These are phyloP conservation scores for Diaporthe helianthi DNA, from an alignment of 2,329 filamentous ascomycete genomes.

Conservation along the genomic window DNA sequence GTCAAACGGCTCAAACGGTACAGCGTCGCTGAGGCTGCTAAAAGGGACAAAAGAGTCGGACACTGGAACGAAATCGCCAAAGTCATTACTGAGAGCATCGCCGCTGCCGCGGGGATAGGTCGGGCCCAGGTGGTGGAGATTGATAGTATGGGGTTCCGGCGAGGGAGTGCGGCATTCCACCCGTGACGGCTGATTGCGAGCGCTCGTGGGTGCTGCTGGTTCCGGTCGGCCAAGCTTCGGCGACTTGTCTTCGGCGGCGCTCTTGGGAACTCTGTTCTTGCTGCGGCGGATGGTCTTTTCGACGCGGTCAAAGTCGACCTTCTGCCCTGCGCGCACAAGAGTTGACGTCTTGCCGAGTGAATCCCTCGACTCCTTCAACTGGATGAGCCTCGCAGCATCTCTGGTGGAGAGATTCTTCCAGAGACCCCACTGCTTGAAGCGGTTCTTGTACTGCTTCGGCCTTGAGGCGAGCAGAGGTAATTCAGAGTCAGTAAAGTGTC, in stretches of 20 bases:
- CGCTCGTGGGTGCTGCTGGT: slow-evolving; percentile 12
- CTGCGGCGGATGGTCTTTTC: slow-evolving; percentile 30
- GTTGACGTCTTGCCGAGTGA: slow-evolving; percentile 30
- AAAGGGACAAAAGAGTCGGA: background rate
- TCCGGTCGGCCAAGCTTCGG: slow-evolving; percentile 2
- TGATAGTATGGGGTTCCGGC: slow-evolving; percentile 4
- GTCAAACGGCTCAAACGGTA: background rate
- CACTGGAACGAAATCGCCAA: background rate
- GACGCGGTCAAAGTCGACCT: slow-evolving; percentile 21
- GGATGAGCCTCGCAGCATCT: slow-evolving; percentile 25
- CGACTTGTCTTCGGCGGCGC: background rate
- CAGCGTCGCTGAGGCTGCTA: slow-evolving; percentile 13
- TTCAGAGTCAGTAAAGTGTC: slow-evolving; percentile 14
- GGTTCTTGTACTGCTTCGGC: slow-evolving; percentile 31
- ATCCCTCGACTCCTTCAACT: slow-evolving; percentile 23
- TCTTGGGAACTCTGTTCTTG: slow-evolving; percentile 28
- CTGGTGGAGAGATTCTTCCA: slow-evolving; percentile 33
- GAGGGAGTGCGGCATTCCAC: slow-evolving; percentile 32
- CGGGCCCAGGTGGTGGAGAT: background rate
- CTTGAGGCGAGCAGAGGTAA: slow-evolving; percentile 11
- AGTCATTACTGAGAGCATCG: background rate
- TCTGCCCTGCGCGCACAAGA: slow-evolving; percentile 27
- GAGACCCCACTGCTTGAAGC: slow-evolving; percentile 31
- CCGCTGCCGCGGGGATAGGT: background rate
- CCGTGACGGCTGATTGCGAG: slow-evolving; percentile 22